Evolutionary conservation across 129 eudicot genomes (phyloP), one percentile per base, ranked within the genome.

Genomic region (Flaveria brownii): DNA sequence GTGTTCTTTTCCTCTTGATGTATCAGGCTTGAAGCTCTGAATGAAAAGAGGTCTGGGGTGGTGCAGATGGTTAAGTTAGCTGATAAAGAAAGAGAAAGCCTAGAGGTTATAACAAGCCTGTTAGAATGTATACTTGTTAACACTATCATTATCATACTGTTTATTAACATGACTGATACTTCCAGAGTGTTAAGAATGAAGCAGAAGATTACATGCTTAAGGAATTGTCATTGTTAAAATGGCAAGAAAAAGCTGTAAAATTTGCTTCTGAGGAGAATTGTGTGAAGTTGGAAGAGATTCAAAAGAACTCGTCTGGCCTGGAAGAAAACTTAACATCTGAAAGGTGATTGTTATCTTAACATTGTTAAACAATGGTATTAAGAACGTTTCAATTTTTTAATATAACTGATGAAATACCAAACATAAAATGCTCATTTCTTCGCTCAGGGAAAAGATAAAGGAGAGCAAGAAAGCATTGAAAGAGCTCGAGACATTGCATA

Each of bases 61-160:
- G 98, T 93, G 80, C 96, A 91, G 79, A 87, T 94, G 97, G 98
- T 94, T 14, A 94, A 94, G 83, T 83, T 94, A 84, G 98, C 97
- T 8, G 97, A 94, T 85, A 91, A 94, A 89, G 98, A 94, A 85
- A 91, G 90, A 81, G 96, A 94, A 66, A 84, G 91, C 80, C 72
- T 94, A 77, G 98, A 94, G 97, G 98, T 91, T 50, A 36, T 73
- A 57, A 43, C 33, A 36, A 55, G 14, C 20, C 22, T 56, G 50
- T 57, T 52, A 49, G 36, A 36, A 59, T 49, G 4, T 61, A 51
- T 30, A 14, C 28, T 65, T 54, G 23, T 54, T 22, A 22, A 15
- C 17, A 42, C 51, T 39, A 68, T 9, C 41, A 22, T 55, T 80
- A n/a, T 28, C 20, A 52, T 28, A 22, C 23, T 41, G 39, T 42